Base-by-base conservation (phyloP, 2,329 filamentous ascomycete genomes). In the Colletotrichum limetticola region DNA sequence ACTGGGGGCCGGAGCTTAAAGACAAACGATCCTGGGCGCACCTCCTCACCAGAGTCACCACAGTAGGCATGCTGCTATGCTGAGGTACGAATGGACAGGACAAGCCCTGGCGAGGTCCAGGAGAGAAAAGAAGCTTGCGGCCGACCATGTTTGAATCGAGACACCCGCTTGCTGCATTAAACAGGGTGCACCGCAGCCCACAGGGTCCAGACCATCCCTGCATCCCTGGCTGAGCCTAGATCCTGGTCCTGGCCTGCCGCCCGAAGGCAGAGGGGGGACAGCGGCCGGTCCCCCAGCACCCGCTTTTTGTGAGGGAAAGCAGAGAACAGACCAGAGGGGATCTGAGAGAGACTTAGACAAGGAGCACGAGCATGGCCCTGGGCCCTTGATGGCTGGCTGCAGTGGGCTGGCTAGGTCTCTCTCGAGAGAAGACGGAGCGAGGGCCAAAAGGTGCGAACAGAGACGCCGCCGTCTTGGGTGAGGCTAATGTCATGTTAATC, bases 141-240 rank as follows among this genome's bases (percentile, higher is more conserved):
- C 32, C 37, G n/a, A 42, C 59, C 70, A 56, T 70, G 70, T 72
- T 65, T 32, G 70, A 72, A 72, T 70, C 32, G 22, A 35, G 24
- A 53, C 5, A 30, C 42, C 42, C 8, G 16, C 30, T 5, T 5
- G 12, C 32, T 42, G 24, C 32, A 26, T 46, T 24, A 14, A 24
- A 65, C 69, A 68, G 66, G 65, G 69, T 42, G 42, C 55, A 72
- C 66, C 46, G 58, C 56, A 42, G 60, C 32, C 46, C 28, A 53
- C 70, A 70, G 66, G 66, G 70, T 70, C 70, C 70, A 70, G 60
- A 56, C n/a, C 35, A 70, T 61, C 70, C 70, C 66, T 72, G 66
- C 70, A 70, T 64, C 55, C 55, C 35, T 37, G 55, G 59, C 35
- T 24, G 55, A 72, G 66, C 60, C 66, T 61, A 61, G 70, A 70